Evolutionary conservation across 179 eudicot genomes (phyloP).

Genomic region (Monotropa hypopitys): DNA sequence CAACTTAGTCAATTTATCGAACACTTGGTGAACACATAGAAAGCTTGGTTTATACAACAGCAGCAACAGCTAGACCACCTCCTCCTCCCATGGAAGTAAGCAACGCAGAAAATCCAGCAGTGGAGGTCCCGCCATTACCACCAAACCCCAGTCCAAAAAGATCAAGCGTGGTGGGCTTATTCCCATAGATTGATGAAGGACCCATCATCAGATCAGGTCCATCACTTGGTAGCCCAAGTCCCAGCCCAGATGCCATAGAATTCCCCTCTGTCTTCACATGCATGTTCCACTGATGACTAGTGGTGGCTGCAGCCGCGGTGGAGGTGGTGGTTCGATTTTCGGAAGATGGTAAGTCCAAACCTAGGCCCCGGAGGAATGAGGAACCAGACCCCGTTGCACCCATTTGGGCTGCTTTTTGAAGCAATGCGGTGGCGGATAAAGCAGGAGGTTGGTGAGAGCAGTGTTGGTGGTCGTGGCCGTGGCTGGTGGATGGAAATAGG

Average conservation of each 20-base stretch:
- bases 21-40: no score
- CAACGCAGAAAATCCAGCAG: conserved; percentile 20
- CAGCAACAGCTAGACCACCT: conserved; percentile 15
- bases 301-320: neutral
- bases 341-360: conserved; percentile 20
- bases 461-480: conserved; percentile 12
- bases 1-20: no score
- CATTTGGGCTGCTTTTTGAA: conserved; percentile 53
- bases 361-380: conserved; percentile 43
- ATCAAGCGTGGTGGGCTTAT: conserved; percentile 45
- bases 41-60: no score
- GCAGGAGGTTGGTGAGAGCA: conserved; percentile 18
- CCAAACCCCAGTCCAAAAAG: conserved; percentile 49
- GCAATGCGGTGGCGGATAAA: conserved; percentile 40
- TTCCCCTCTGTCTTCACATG: conserved; percentile 20
- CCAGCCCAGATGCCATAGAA: conserved; percentile 20
- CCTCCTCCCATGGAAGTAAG: conserved; percentile 22
- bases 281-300: neutral
- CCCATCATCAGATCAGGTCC: conserved; percentile 20
- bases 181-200: conserved; percentile 20
- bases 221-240: conserved; percentile 19
- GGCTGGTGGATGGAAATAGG: conserved; percentile 15
- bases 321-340: conserved; percentile 4
- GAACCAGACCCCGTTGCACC: conserved; percentile 37
- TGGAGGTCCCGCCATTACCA: conserved; percentile 9